Evolutionary conservation across 768 basidiomycete genomes (phyloP), one percentile per base, ranked within the genome.

Genomic region (Collybia mongolica): DNA sequence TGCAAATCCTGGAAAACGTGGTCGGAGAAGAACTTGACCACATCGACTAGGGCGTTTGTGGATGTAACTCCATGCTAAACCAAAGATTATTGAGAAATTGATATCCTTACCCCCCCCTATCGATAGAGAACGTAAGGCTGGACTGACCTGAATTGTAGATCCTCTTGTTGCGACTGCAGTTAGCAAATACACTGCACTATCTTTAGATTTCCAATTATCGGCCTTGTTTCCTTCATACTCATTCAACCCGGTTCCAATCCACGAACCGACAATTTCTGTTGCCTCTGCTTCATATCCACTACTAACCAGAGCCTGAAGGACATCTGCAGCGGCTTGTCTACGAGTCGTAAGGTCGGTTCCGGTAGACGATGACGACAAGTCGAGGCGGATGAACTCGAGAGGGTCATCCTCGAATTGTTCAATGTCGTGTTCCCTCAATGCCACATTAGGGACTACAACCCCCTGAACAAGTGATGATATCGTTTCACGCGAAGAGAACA

Each of bases 401-500:
- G 97, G 95, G 57, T 97, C 95, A 53, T 98, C 97, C 68, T 97
- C 94, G 60, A 99, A 98, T 65, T 93, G 86, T 60, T 99, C 97
- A 44, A 91, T 79, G 49, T 98, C 95, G 57, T 93, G 89, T 35
- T 89, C 86, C 53, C 94, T 81, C 12, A 98, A 75, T 12, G 81
- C 74, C 51, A 97, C 90, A 60, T 97, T 98, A n/a, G 96, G 94
- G 22, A 98, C 77, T 20, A 98, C 88, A 50, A 98, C 92, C 46
- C 90, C 88, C 66, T 93, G 85, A 5, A 93, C 83, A 49, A 99
- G 83, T 2, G 83, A 81, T 11, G 83, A 81, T 48, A 98, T 86
- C 1, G 88, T 93, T 1, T 88, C 86, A n/a, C 76, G 76, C 1
- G 87, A 74, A 43, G 90, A 89, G 65, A 98, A 94, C 11, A 98